Evolutionary conservation across 2,329 filamentous ascomycete species (phyloP), one percentile per base, ranked within the genome.

Genomic region (Trichoderma sp.): DNA sequence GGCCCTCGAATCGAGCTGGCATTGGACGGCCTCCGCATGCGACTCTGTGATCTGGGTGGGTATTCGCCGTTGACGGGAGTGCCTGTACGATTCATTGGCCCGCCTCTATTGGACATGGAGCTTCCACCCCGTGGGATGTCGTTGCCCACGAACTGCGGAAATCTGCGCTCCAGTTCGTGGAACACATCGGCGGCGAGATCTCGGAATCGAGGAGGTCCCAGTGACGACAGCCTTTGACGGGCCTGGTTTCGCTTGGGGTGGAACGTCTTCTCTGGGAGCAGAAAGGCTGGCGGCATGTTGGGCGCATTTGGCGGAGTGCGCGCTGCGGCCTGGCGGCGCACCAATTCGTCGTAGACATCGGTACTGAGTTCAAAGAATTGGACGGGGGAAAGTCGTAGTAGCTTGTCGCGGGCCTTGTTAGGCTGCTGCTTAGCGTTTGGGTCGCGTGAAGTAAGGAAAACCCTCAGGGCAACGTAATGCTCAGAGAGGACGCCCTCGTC

Each of bases 321-420:
- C 68, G 87, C 87, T 66, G 86, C 86, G 75, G 92, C 88, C 81
- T 98, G 95, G 74, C 96, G 90, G 72, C 96, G 91, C 76, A 97
- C 87, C 75, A 98, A 86, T 83, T 99, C 96, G 82, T 99, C 96
- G 82, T 93, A 98, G 53, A 99, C 95, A 83, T 99, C 96, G 71
- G 95, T 98, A 82, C 95, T 98, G 74, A 99, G 88, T 83, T 99
- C 96, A 82, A 97, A 94, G 81, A 99, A 98, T 81, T 99, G 96
- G 32, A 97, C 93, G 1, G 92, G 86, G 1, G 95, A 97, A 66
- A 99, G 87, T 72, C 95, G 90, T 73, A 98, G 87, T 71, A 98
- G 87, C 86, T 99, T 99, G 82, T 98, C 96, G 78, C 95, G 91
- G 70, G 96, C 96, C 82, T 95, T 92, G 82, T 97, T 97, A 32